Conservation (phyloP, 164 flowering plant species). For the Nelumbo lutea region DNA sequence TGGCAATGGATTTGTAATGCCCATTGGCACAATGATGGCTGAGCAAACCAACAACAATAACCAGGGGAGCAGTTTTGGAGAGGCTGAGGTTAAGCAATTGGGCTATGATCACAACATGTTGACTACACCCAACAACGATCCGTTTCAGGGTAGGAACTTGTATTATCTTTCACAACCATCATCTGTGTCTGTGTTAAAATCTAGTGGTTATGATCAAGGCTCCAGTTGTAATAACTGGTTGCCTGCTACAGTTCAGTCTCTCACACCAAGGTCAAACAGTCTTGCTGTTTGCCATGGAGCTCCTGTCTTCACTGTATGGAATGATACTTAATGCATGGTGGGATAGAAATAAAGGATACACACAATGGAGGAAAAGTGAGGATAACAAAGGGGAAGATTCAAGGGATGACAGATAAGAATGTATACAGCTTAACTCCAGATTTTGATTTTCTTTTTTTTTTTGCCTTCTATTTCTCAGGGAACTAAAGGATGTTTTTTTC, state of each 20-base stretch:
- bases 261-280: slow-evolving; percentile 32
- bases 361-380: slow-evolving; percentile 5
- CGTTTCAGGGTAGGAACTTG: slow-evolving; percentile 35
- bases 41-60: slow-evolving; percentile 25
- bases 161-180: slow-evolving; percentile 36
- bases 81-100: slow-evolving; percentile 31
- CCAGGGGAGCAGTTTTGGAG: slow-evolving; percentile 29
- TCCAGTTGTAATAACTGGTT: slow-evolving; percentile 53
- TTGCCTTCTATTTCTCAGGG: slow-evolving; percentile 2
- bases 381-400: slow-evolving; percentile 1
- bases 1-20: slow-evolving; percentile 26
- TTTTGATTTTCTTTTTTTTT: slow-evolving; percentile 17
- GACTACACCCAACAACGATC: slow-evolving; percentile 19
- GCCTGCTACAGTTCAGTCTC: slow-evolving; percentile 49
- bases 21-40: slow-evolving; percentile 27
- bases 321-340: slow-evolving; percentile 32
- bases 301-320: slow-evolving; percentile 58
- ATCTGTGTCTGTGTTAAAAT: slow-evolving; percentile 20
- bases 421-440: slow-evolving; percentile 36
- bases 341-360: background rate
- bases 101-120: slow-evolving; percentile 29
- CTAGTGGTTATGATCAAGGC: slow-evolving; percentile 31
- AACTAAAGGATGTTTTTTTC: slow-evolving; percentile 5
- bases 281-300: slow-evolving; percentile 42
- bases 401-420: slow-evolving; percentile 11